A percentile compares a stretch with the other conserved stretches of the same genome.
phyloP scores from a whole-genome alignment of 2,329 filamentous ascomycete genomes.

The Periglandula ipomoeae region DNA sequence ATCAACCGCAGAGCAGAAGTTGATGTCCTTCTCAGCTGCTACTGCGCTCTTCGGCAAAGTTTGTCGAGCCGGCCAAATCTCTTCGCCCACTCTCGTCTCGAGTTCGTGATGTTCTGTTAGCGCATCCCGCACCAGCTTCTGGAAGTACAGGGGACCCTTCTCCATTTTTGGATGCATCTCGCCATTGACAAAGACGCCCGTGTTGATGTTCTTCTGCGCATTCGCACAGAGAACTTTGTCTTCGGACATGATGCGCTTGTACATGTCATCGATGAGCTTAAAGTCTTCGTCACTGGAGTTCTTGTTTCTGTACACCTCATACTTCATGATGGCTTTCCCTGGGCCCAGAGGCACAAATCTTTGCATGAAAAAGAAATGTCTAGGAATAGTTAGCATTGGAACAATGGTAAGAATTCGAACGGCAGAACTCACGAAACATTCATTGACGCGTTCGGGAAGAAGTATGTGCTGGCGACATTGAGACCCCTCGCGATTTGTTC shows the following conservation, averaged over 20 bases:
- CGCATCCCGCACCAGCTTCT: conserved; percentile 38
- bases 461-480: conserved; percentile 36
- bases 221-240: conserved; percentile 53
- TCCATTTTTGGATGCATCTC: conserved; percentile 53
- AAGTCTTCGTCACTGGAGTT: conserved; percentile 51
- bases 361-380: conserved; percentile 57
- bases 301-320: conserved; percentile 56
- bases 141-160: conserved; percentile 49
- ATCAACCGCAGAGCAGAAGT: conserved; percentile 27
- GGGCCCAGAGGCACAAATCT: conserved; percentile 48
- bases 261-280: conserved; percentile 46
- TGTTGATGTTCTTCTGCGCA: conserved; percentile 51
- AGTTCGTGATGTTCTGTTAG: conserved; percentile 36
- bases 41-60: conserved; percentile 18
- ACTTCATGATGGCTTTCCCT: conserved; percentile 44
- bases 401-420: not conserved
- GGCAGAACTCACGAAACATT: conserved; percentile 37
- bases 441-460: conserved; percentile 41
- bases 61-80: conserved; percentile 45
- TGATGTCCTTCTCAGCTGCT: conserved; percentile 18
- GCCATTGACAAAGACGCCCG: conserved; percentile 53
- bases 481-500: conserved; percentile 40
- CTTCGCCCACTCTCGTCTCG: conserved; percentile 32
- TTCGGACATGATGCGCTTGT: conserved; percentile 55
- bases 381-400: conserved; percentile 13